These are phyloP conservation scores for Schizothecium vesticola DNA, from an alignment of 495 filamentous ascomycete species.

Conservation along the genomic window DNA sequence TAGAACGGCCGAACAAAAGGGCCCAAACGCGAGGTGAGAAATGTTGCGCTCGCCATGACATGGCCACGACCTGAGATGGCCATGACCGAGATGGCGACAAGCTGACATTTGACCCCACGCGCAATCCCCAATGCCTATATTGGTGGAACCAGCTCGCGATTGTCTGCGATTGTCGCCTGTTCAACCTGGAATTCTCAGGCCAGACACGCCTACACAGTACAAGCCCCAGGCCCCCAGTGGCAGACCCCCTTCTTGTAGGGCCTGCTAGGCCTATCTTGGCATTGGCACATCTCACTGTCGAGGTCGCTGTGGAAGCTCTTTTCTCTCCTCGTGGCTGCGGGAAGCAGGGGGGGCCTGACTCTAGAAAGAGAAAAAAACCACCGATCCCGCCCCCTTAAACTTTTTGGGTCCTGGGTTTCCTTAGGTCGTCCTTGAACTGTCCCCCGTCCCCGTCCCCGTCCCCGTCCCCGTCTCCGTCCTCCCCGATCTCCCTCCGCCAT, in stretches of 20 bases:
- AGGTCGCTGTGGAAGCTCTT: no score
- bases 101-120: neutral
- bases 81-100: neutral
- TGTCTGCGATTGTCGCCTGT: neutral
- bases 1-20: neutral
- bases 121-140: neutral
- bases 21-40: neutral
- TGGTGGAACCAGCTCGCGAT: neutral
- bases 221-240: no score
- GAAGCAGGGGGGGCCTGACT: conserved; percentile 8
- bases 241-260: neutral
- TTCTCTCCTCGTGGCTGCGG: neutral
- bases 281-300: neutral
- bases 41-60: no score
- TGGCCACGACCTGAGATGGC: neutral
- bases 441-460: neutral
- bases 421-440: neutral
- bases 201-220: no score
- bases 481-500: neutral
- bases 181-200: neutral
- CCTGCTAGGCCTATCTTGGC: neutral
- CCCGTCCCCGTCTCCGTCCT: neutral
- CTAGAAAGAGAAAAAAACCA: conserved; percentile 7
- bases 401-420: neutral
- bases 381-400: conserved; percentile 11